Evolutionary conservation across 306 rosid genomes (phyloP), one percentile per base, ranked within the genome.

Genomic region (Castanea sativa): DNA sequence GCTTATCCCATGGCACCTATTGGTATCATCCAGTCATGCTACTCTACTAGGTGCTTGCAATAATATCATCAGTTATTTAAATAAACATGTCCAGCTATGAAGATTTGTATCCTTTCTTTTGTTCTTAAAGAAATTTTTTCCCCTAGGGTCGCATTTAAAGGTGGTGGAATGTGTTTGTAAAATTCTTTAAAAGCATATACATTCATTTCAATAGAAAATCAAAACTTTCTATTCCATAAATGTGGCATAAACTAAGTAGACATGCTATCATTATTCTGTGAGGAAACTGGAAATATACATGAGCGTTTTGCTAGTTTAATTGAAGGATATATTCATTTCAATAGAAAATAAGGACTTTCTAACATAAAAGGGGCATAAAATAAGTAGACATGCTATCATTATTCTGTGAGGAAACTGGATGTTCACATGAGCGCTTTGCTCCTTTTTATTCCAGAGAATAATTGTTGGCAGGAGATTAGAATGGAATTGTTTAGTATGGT

Each of bases 1-100:
- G 78, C 82, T 69, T 95, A 86, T 83, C 99, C 96, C 71, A 92
- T 95, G 97, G 69, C 86, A 8, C 96, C 99, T 71, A 95, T 95
- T 85, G 99, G 98, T 58, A 67, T 58, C 78, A 76, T 95, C 30
- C 91, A 81, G 19, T 95, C 99, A 14, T 90, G 97, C 87, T 95
- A 91, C 89, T 86, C 98, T 72, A 89, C 96, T 57, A 93, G 98
- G 97, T 93, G 2, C 72, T 67, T 19, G 49, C 51, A 35, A 67
- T 59, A 4, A 59, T 21, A 23, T 33, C 18, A 2, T 19, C 72
- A 33, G 5, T 67, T 18, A 18, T 15, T 67, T 32, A 8, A 15
- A 16, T 30, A 64, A 64, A n/a, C n/a, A 30, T 64, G 30, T 23
- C 70, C 41, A 15, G 43, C 70, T 64, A 33, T 33, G 67, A 67